Evolutionary conservation across 2,329 filamentous ascomycete species (phyloP), one percentile per base, ranked within the genome.

Genomic region (Simplicillium aogashimaense): DNA sequence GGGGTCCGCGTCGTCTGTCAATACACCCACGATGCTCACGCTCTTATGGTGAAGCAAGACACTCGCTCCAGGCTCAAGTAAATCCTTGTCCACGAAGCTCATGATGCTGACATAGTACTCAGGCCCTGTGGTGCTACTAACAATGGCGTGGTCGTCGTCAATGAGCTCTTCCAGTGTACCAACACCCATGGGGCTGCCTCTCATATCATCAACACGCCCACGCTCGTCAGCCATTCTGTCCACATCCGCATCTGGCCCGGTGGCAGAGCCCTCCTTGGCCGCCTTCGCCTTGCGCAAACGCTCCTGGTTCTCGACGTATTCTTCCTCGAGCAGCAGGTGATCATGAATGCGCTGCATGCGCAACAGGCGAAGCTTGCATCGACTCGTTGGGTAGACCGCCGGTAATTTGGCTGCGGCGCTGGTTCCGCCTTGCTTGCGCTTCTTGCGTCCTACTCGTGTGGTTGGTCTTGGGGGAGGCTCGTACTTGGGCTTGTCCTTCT

Each of bases 401-500:
- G 92, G 92, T 18, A 98, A 82, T 69, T 98, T 98, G 43, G 90
- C 87, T 14, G 92, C 86, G 38, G 92, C 89, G 64, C 90, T 95
- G 47, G 87, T 88, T 39, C 92, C 92, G 44, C 84, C 88, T 37
- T 80, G 78, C 81, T 86, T 95, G 76, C 89, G 90, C 85, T 98
- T 98, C 83, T 94, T 95, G 58, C 90, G 86, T 45, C 92, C 92
- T 61, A 98, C 83, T 61, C 92, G 86, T 50, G 92, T 97, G 47
- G 92, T 98, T 47, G 92, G 92, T 57, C 90, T 83, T 64, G 92
- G 92, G 52, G 92, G 92, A 49, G 92, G 92, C 67, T 98, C 92
- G 74, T 98, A 98, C 84, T 95, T 97, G 60, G 92, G 92, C 82
- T 98, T 98, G 48, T 98, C 90, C 77, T 98, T 97, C 90, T 95